phyloP scores from a whole-genome alignment of 176 grass and related monocot species.

The Bonia amplexicaulis region DNA sequence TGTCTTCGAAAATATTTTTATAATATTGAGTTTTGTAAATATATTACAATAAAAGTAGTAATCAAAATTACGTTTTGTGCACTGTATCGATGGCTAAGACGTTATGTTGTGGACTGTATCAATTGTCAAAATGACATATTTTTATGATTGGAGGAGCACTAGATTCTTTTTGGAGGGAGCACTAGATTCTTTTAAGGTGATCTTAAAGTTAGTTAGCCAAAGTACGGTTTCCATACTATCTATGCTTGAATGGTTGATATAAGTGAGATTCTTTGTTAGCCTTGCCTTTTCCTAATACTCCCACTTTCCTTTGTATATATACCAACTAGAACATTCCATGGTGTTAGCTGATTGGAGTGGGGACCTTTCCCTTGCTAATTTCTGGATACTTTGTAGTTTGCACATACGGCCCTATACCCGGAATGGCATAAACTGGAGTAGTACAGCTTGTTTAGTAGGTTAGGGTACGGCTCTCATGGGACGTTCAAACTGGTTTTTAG shows the following conservation, averaged over 20 bases:
- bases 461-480: neutral
- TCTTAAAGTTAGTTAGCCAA: neutral
- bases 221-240: neutral
- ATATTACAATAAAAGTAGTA: no score
- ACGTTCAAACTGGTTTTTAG: neutral
- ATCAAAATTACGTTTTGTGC: no score
- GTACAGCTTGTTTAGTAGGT: slow-evolving; percentile 22
- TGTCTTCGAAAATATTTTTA: no score
- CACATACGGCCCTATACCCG: neutral
- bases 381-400: neutral
- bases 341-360: neutral
- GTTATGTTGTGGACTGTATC: fast-evolving
- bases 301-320: neutral
- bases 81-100: fast-evolving
- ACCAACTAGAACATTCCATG: neutral
- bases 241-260: neutral
- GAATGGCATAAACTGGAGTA: neutral
- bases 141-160: no score
- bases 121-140: no score
- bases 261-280: neutral
- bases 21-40: no score
- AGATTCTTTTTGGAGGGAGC: no score
- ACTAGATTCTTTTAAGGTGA: neutral
- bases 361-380: neutral
- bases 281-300: neutral